Conservation (phyloP, 2,329 filamentous ascomycete species). For the Monosporascus sp. region DNA sequence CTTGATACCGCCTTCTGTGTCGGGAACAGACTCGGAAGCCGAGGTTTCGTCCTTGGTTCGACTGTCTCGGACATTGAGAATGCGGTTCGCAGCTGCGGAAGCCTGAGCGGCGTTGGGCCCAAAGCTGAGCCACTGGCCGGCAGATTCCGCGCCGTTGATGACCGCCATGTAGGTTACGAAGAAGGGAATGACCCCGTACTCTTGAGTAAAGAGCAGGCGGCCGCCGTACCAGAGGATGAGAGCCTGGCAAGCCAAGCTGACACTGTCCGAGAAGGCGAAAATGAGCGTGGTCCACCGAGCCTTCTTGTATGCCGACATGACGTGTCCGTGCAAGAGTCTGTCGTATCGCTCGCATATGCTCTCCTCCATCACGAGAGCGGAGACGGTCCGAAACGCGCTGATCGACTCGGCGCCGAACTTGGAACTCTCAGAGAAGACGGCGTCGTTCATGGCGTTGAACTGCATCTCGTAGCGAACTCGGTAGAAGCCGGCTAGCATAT, state of each 20-base stretch:
- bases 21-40: conserved; percentile 26
- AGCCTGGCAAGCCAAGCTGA: conserved; percentile 56
- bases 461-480: conserved; percentile 50
- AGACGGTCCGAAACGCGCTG: conserved; percentile 64
- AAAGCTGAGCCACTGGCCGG: conserved; percentile 60
- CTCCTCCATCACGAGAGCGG: conserved; percentile 62
- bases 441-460: conserved; percentile 61
- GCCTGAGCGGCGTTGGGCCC: conserved; percentile 56
- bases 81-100: conserved; percentile 51
- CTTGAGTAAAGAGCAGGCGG: conserved; percentile 43
- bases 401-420: conserved; percentile 69
- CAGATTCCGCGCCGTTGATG: conserved; percentile 59
- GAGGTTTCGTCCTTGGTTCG: too few species aligned
- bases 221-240: conserved; percentile 61
- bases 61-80: conserved; percentile 40
- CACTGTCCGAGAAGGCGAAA: conserved; percentile 63
- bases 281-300: conserved; percentile 56
- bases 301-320: conserved; percentile 51
- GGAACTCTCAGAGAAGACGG: conserved; percentile 63
- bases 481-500: conserved; percentile 39
- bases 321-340: conserved; percentile 50
- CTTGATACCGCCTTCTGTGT: conserved; percentile 40
- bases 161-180: conserved; percentile 57
- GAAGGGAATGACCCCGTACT: conserved; percentile 41
- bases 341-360: conserved; percentile 58